Evolutionary conservation across 129 eudicot species (phyloP).

Genomic region (Tagetes erecta): DNA sequence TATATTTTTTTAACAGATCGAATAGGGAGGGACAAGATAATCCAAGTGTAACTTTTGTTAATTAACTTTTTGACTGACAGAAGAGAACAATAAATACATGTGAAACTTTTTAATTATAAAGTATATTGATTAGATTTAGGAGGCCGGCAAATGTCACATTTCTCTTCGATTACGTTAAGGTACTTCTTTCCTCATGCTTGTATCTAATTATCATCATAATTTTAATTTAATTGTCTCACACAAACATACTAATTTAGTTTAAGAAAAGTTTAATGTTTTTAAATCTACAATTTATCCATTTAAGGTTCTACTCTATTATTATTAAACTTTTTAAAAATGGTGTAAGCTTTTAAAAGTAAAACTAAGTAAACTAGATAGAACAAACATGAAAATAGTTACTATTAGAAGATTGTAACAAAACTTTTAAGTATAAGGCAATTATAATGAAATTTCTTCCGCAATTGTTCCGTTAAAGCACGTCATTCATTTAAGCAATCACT

Average conservation of each 20-base stretch:
- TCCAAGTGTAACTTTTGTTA: constrained; percentile 1
- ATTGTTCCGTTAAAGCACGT: no score
- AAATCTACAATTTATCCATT: not conserved
- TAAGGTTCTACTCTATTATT: no score
- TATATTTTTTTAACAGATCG: no score
- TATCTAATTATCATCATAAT: not conserved
- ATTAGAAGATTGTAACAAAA: no score
- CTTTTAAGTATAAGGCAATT: no score
- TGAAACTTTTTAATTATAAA: not conserved
- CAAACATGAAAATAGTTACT: no score
- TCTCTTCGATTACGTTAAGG: constrained; percentile 30
- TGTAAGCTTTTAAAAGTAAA: no score
- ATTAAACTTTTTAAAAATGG: no score
- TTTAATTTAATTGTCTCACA: not conserved
- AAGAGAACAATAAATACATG: not conserved
- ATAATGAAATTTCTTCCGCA: no score
- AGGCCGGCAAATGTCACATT: constrained; percentile 18
- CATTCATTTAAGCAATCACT: no score
- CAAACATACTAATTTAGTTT: not conserved
- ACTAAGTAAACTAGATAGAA: no score
- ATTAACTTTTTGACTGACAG: constrained; percentile 26
- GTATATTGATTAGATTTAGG: constrained; percentile 4
- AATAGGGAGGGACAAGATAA: constrained; percentile 9
- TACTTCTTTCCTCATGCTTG: constrained; percentile 29
- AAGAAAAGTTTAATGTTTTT: not conserved